These are phyloP conservation scores for Durio zibethinus DNA, from an alignment of 345 rosid genomes.

Conservation along the genomic window DNA sequence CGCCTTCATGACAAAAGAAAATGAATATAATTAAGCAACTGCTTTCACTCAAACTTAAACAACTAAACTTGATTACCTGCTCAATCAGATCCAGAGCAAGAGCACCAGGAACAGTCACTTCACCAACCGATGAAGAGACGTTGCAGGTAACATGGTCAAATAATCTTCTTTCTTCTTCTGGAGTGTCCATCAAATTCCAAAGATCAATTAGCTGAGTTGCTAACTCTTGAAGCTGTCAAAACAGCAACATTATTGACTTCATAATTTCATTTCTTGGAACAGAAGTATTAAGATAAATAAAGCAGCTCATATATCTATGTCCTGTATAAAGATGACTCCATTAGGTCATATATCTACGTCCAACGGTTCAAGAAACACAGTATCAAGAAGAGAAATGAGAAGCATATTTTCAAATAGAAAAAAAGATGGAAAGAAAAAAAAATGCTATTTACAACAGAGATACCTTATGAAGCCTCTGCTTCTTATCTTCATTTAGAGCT, in stretches of 20 bases:
- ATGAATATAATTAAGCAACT: conserved; percentile 22
- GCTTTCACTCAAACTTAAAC: neutral
- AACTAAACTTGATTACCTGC: conserved; percentile 48
- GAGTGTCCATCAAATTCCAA: conserved; percentile 98
- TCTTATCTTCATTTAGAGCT: conserved; percentile 78
- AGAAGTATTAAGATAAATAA: neutral
- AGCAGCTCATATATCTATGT: neutral
- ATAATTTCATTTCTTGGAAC: neutral
- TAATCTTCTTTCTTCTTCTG: conserved; percentile 74
- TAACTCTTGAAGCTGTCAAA: conserved; percentile 86
- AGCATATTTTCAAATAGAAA: neutral
- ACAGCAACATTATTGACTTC: conserved; percentile 12
- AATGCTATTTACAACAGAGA: neutral
- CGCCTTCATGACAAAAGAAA: conserved; percentile 45
- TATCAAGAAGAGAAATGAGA: neutral
- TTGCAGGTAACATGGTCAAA: conserved; percentile 89
- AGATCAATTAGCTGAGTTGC: conserved; percentile 80
- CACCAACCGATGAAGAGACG: conserved; percentile 79
- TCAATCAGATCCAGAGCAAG: conserved; percentile 88
- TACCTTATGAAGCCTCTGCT: conserved; percentile 84
- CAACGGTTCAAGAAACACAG: neutral
- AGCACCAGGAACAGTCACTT: conserved; percentile 73
- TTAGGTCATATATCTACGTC: neutral
- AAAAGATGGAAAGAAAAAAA: neutral
- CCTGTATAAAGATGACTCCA: neutral